Evolutionary conservation across 805 yeast genomes (phyloP).

Genomic region (Suhomyces faveliae): DNA sequence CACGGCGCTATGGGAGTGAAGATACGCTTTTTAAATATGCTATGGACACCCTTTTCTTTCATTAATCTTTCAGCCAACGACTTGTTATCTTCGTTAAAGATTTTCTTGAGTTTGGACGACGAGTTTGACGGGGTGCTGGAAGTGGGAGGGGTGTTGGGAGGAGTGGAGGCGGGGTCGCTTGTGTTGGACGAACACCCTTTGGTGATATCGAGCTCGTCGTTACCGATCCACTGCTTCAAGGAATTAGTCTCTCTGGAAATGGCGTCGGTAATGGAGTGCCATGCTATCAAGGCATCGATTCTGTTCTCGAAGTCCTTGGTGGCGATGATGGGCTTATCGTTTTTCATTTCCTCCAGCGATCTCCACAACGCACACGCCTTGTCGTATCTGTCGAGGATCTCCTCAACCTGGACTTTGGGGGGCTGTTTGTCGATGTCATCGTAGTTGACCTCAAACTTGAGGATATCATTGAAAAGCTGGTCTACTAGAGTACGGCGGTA

Average conservation of each 20-base stretch:
- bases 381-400: conserved; percentile 59
- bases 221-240: conserved; percentile 79
- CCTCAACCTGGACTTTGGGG: conserved; percentile 49
- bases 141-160: conserved; percentile 10
- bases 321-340: conserved; percentile 71
- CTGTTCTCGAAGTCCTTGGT: conserved; percentile 61
- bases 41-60: conserved; percentile 74
- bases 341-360: conserved; percentile 70
- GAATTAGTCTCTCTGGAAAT: conserved; percentile 60
- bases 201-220: conserved; percentile 68
- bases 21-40: conserved; percentile 67
- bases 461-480: conserved; percentile 64
- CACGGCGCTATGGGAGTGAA: conserved; percentile 74
- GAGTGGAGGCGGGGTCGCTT: conserved; percentile 14
- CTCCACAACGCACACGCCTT: conserved; percentile 77
- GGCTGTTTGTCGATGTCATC: conserved; percentile 28
- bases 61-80: conserved; percentile 80
- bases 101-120: conserved; percentile 18
- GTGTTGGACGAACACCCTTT: conserved; percentile 26
- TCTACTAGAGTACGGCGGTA: conserved; percentile 73
- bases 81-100: conserved; percentile 58
- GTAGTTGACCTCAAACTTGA: conserved; percentile 58
- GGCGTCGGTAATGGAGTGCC: conserved; percentile 75
- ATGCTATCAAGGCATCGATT: conserved; percentile 76
- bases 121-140: conserved; percentile 12